Base-by-base conservation (phyloP, 2,329 filamentous ascomycete species). In the Neofusicoccum parvum region DNA sequence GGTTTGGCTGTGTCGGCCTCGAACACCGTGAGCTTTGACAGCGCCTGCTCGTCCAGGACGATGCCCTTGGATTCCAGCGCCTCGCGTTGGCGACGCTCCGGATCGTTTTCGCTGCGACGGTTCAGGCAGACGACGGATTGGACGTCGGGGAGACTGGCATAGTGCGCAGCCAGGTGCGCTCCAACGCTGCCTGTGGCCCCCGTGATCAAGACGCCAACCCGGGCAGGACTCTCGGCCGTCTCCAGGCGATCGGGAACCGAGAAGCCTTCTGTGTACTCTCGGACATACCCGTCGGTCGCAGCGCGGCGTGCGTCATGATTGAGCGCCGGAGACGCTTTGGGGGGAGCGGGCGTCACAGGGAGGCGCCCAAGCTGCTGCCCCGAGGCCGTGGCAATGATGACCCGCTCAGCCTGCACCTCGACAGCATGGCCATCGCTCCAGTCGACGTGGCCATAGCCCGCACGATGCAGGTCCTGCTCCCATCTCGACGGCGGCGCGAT, bases 1-100 rank as follows among this genome's bases (percentile, higher is more conserved):
- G 78, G 73, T 14, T 80, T 77, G 0, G 81, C 78, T 15, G 83
- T 78, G 68, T 88, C 84, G 1, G 80, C 80, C 39, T 82, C 78
- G 4, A 84, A 70, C 43, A 87, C 85, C 2, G 50, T 60, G 0
- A 85, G 56, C 67, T 84, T 85, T 0, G 71, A 34, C 12, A 63
- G 34, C 4, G 70, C 66, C 0, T 49, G 41, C 1, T 69, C 10
- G 15, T 59, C 20, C 3, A 70, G 65, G 0, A 5, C 23, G n/a
- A 72, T 66, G 6, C 65, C 68, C 41, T 48, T 67, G 4, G n/a
- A 39, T 1, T 37, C 12, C 12, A 81, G 50, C 0, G 80, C 72
- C 23, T 77, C 48, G 4, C 70, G 59, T 68, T 84, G 82, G 11
- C 77, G 77, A 3, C 65, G 46, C 0, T 67, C 34, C 3, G 76